These are phyloP conservation scores for Phytophthora brassicae DNA, from an alignment of 352 stramenopile species.

Conservation along the genomic window DNA sequence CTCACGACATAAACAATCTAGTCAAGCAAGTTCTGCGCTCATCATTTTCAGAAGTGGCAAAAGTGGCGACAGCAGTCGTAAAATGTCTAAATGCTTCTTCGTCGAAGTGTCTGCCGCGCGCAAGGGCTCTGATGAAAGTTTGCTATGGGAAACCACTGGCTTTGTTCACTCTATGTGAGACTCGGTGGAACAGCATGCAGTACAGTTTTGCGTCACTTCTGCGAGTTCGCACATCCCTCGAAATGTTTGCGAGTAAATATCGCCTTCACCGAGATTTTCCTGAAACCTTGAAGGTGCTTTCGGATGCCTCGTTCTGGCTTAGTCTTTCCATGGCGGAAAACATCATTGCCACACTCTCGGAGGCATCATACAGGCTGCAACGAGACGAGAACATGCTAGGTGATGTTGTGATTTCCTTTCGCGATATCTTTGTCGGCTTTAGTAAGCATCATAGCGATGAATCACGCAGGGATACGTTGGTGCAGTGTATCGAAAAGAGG, in stretches of 20 bases:
- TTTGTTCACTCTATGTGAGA: conserved; percentile 9
- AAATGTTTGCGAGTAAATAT: conserved; percentile 1
- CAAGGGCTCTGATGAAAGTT: neutral
- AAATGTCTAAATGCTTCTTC: conserved; percentile 8
- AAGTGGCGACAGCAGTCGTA: neutral
- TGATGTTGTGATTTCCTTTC: neutral
- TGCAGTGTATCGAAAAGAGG: too few species aligned
- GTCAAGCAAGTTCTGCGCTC: neutral
- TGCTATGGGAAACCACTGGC: conserved; percentile 3
- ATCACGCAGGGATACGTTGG: too few species aligned
- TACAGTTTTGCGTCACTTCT: conserved; percentile 10
- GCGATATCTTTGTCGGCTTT: too few species aligned
- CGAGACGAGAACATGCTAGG: neutral
- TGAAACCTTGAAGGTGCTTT: too few species aligned
- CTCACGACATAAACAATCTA: neutral
- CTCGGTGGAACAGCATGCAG: conserved; percentile 11
- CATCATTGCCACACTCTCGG: neutral
- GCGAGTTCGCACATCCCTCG: neutral
- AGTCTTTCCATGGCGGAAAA: neutral
- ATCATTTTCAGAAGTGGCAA: neutral
- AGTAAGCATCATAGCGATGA: too few species aligned
- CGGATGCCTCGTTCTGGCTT: too few species aligned
- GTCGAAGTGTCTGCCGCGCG: conserved; percentile 2
- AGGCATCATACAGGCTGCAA: neutral
- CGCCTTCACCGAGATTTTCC: neutral